Base-by-base conservation (phyloP, 805 yeast genomes). In the Saccharomyces mikatae region DNA sequence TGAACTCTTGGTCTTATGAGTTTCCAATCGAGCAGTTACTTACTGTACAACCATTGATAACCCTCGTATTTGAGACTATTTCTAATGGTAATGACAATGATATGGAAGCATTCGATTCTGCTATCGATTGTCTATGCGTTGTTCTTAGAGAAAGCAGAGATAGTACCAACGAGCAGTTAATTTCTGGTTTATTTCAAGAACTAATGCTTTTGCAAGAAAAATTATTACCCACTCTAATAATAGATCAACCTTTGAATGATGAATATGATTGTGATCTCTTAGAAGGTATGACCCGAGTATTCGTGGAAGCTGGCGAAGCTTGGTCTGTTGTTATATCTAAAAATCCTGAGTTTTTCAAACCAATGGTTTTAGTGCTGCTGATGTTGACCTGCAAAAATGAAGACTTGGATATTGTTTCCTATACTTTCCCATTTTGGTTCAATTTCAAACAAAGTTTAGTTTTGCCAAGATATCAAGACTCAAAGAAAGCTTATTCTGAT, bases 391-490 rank as follows among this genome's bases (percentile, higher is more conserved):
- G 84, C 44, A 81, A 81, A 59, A 88, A 86, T 50, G 85, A 85
- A 50, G 97, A 92, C 69, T 78, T 92, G 64, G 98, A 92, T 63
- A 82, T 90, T 53, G 92, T 89, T 24, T 85, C 87, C 68, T 90
- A 87, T 69, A 87, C 98, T 0, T 94, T 94, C 71, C 84, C 88
- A 60, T 94, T 94, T 69, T 91, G 99, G 96, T 89, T 84, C 66
- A 76, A 80, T 59, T 74, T 94, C 60, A 87, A 88, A 67, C 91
- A 84, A 62, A 76, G 87, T 70, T 59, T 71, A 22, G 69, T 66
- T 0, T 52, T 71, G 27, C 69, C 71, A 21, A 62, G 71, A 47
- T 68, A 67, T 52, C 58, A 58, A 47, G 62, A 62, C 4, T 65
- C 70, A 6, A 64, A 62, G 53, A 46, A 54, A 21, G 58, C 55